Conservation (phyloP, 75 land plant genomes). For the Picea glauca region DNA sequence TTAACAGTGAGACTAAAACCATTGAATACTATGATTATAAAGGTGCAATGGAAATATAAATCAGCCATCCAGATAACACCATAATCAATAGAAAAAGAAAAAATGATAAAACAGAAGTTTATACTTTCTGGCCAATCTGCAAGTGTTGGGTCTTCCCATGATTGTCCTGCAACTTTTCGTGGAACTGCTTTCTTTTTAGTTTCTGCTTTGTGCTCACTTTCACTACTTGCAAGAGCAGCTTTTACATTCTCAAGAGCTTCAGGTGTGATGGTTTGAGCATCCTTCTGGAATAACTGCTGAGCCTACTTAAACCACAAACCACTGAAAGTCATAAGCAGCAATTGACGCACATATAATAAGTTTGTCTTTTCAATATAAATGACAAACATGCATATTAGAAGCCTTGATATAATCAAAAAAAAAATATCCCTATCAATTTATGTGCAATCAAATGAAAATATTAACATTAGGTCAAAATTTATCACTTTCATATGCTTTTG, state of each 20-base stretch:
- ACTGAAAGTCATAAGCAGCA: too few species aligned
- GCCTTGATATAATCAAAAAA: too few species aligned
- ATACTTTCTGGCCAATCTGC: conserved; percentile 99
- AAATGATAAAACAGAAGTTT: conserved; percentile 6
- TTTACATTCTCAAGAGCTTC: conserved; percentile 98
- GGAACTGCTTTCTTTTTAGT: conserved; percentile 90
- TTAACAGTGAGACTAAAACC: too few species aligned
- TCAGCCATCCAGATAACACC: not conserved
- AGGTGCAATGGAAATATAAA: not conserved
- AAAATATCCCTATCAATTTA: too few species aligned
- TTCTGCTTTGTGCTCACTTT: conserved; percentile 89
- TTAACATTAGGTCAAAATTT: too few species aligned
- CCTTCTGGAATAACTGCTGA: conserved; percentile 94
- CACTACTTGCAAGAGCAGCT: conserved; percentile 98
- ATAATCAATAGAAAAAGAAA: not conserved
- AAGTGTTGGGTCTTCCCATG: conserved; percentile 99
- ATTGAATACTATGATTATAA: too few species aligned
- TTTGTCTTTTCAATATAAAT: too few species aligned
- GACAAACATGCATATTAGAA: too few species aligned
- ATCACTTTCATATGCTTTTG: too few species aligned
- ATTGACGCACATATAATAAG: too few species aligned
- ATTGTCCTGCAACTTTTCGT: conserved; percentile 96
- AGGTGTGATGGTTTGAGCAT: conserved; percentile 97
- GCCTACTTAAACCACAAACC: conserved; percentile 52
- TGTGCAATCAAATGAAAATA: too few species aligned